phyloP scores from a whole-genome alignment of 2,329 filamentous ascomycete species.

The Hypoxylon rubiginosum region DNA sequence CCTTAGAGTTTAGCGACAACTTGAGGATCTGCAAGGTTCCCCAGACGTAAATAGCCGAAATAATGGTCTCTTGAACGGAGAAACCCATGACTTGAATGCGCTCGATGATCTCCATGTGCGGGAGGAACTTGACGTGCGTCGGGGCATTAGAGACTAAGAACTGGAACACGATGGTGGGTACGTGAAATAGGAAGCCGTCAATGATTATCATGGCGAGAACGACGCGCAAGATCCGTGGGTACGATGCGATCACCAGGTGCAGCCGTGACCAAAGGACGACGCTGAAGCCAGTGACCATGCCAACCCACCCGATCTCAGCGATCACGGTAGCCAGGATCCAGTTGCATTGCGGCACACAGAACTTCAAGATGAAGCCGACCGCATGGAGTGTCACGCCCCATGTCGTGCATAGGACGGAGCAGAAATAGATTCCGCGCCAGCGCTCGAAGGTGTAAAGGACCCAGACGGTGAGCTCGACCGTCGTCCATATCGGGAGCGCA shows the following conservation, averaged over 20 bases:
- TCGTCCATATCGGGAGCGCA: constrained; percentile 34
- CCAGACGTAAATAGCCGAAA: constrained; percentile 33
- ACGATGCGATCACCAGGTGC: constrained; percentile 21
- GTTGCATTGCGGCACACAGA: constrained; percentile 31
- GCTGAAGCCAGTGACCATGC: constrained; percentile 30
- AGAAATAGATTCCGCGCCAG: constrained; percentile 33
- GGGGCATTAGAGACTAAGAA: constrained; percentile 22
- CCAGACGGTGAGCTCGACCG: constrained; percentile 32
- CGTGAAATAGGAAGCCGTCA: constrained; percentile 24
- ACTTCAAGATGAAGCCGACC: constrained; percentile 32
- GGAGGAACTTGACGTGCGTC: constrained; percentile 23
- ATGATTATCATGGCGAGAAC: constrained; percentile 30
- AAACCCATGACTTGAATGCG: constrained; percentile 29
- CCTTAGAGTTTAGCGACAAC: constrained; percentile 24
- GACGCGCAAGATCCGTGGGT: constrained; percentile 15
- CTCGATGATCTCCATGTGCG: constrained; percentile 29
- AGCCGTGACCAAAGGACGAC: constrained; percentile 34
- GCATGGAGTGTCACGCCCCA: constrained; percentile 33
- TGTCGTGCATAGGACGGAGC: constrained; percentile 29
- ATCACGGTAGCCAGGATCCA: constrained; percentile 31
- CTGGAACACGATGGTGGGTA: constrained; percentile 30
- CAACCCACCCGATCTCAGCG: constrained; percentile 30
- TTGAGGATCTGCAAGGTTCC: constrained; percentile 34
- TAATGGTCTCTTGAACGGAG: constrained; percentile 27
- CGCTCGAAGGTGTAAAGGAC: constrained; percentile 32